Evolutionary conservation across 78 protist genomes (phyloP).

Genomic region (Dictyostelium capitatum): DNA sequence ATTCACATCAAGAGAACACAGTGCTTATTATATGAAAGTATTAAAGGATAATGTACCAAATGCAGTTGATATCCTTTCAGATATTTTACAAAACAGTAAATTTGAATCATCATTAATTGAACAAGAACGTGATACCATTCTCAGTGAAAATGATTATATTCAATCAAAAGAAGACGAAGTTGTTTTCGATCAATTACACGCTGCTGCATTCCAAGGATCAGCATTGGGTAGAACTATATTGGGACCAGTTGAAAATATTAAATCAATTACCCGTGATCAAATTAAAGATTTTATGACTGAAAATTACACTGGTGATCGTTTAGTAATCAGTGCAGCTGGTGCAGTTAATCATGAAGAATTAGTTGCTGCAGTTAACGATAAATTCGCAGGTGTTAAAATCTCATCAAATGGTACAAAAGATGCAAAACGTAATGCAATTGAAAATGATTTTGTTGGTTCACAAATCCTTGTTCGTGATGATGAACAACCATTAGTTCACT

Average conservation of each 20-base stretch:
- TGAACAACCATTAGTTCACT: conserved; percentile 72
- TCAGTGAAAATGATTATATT: conserved; percentile 90
- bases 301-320: conserved; percentile 95
- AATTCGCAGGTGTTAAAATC: conserved; percentile 65
- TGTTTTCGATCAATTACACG: conserved; percentile 95
- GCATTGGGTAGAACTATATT: conserved; percentile 96
- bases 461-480: conserved; percentile 86
- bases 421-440: neutral
- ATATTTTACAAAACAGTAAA: conserved; percentile 91
- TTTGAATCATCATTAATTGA: conserved; percentile 82
- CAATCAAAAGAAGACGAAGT: conserved; percentile 88
- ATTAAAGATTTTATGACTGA: conserved; percentile 77
- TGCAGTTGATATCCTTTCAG: conserved; percentile 93
- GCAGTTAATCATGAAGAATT: conserved; percentile 93
- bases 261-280: conserved; percentile 83
- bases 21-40: conserved; percentile 90
- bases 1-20: conserved; percentile 96
- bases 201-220: conserved; percentile 90
- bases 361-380: conserved; percentile 77
- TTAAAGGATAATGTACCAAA: conserved; percentile 89
- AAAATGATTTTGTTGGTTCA: conserved; percentile 54
- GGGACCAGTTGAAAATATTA: conserved; percentile 94
- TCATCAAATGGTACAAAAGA: conserved; percentile 19
- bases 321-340: conserved; percentile 96
- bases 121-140: conserved; percentile 92